Base-by-base conservation (phyloP, 495 filamentous ascomycete species). In the Friedmanniomyces endolithicus region DNA sequence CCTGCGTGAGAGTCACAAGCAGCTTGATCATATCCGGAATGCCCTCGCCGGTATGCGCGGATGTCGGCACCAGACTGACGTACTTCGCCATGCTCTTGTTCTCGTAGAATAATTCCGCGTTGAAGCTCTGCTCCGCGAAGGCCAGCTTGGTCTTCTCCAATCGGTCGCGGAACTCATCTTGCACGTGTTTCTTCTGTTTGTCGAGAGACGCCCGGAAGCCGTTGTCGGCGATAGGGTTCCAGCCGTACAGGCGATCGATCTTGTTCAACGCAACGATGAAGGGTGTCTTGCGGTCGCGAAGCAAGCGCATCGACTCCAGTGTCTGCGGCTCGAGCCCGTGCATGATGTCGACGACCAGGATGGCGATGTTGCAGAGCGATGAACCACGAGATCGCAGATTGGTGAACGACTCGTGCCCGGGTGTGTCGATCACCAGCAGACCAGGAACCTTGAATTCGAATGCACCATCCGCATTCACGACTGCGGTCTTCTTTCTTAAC, bases 181-280 rank as follows among this genome's bases (percentile, higher is more conserved):
- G 88, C 7, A 95, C 90, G 41, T 83, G 82, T 74, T 94, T 95
- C 72, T 82, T 94, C 70, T 99, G 94, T 67, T 90, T 78, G 23
- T 75, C 75, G 67, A 99, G 74, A 70, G 84, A 89, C 59, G 95
- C 89, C 61, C 88, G 82, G 79, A 99, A 97, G 41, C 94, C 94
- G 68, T 97, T 97, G 75, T 99, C 94, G 58, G 90, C 90, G 60
- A 94, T 87, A 71, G 88, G 85, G 74, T 90, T 90, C 94, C 94
- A 99, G 68, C 83, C 86, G 66, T 95, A 97, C 11, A 99, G 83
- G 82, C 94, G 89, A 80, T 99, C 94, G 60, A 99, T 96, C 78
- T 99, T 99, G 80, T 99, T 99, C 60, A 99, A 75, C 1, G 94
- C 94, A 44, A 99, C 94, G 63, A 99, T 95, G 76, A 99, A 99